Conservation (phyloP, 805 yeast species). For the Crinitomyces ghanaensis region DNA sequence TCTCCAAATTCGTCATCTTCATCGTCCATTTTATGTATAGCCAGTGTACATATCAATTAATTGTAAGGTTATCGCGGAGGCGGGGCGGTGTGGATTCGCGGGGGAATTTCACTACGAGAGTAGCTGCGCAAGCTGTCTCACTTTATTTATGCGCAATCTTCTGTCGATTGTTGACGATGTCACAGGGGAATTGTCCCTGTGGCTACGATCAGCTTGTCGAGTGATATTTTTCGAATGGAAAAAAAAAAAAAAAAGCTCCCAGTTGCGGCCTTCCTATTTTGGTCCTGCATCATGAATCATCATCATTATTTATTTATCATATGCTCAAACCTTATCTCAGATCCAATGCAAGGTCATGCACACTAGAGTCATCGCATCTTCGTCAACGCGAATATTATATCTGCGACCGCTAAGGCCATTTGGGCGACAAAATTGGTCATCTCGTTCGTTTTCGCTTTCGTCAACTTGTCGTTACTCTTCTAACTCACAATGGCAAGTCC, state of each 20-base stretch:
- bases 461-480: background rate
- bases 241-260: too few species aligned
- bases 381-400: background rate
- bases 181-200: background rate
- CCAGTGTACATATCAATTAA: background rate
- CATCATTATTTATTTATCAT: too few species aligned
- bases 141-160: background rate
- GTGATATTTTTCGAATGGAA: too few species aligned
- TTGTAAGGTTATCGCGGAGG: background rate
- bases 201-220: too few species aligned
- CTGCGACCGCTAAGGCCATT: background rate
- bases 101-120: background rate
- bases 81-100: background rate
- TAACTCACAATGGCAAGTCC: constrained; percentile 8
- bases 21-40: constrained; percentile 1
- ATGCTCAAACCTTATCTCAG: too few species aligned
- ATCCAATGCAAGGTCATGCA: too few species aligned
- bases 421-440: constrained; percentile 1
- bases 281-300: too few species aligned
- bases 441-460: background rate
- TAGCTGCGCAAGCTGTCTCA: background rate
- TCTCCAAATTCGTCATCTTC: constrained; percentile 34
- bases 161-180: background rate
- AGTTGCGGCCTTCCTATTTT: too few species aligned
- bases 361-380: too few species aligned